Evolutionary conservation across 1,284 basidiomycete species (phyloP).

Genomic region (Phylloboletellus chloephorus): DNA sequence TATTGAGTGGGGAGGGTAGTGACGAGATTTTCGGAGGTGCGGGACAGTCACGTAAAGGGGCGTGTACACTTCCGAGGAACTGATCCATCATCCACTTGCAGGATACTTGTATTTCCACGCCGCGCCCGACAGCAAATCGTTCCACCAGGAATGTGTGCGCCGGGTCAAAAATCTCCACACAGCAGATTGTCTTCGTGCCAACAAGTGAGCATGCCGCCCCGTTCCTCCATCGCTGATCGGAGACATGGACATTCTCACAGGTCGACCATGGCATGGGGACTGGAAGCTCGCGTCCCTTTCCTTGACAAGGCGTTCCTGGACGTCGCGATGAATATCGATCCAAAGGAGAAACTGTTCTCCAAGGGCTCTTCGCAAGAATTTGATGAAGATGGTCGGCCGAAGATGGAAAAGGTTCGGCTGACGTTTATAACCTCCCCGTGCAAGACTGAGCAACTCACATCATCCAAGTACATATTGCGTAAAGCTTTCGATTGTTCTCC

Average conservation of each 20-base stretch:
- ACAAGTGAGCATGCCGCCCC: slow-evolving; percentile 63
- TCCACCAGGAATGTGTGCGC: slow-evolving; percentile 94
- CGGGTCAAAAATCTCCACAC: slow-evolving; percentile 99
- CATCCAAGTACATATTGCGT: slow-evolving; percentile 81
- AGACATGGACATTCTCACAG: slow-evolving; percentile 35
- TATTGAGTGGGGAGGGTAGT: slow-evolving; percentile 94
- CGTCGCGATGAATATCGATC: slow-evolving; percentile 87
- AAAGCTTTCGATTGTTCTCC: slow-evolving; percentile 94
- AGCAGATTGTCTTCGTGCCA: slow-evolving; percentile 94
- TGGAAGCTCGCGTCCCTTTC: slow-evolving; percentile 98
- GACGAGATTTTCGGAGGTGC: slow-evolving; percentile 96
- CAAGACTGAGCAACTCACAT: slow-evolving; percentile 11
- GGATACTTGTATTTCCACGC: slow-evolving; percentile 99
- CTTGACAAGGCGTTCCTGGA: slow-evolving; percentile 97
- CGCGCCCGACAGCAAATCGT: slow-evolving; percentile 82
- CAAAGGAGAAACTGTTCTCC: slow-evolving; percentile 86
- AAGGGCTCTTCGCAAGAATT: slow-evolving; percentile 74
- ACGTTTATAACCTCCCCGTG: slow-evolving; percentile 3
- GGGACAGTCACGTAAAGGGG: slow-evolving; percentile 10
- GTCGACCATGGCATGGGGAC: slow-evolving; percentile 99
- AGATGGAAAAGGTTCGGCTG: slow-evolving; percentile 82
- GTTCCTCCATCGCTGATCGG: slow-evolving; percentile 2
- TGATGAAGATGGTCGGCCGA: slow-evolving; percentile 82
- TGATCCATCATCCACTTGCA: slow-evolving; percentile 27
- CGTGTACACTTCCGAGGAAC: neutral